Conservation (phyloP, 1,284 basidiomycete species). For the Boletellus sp. region DNA sequence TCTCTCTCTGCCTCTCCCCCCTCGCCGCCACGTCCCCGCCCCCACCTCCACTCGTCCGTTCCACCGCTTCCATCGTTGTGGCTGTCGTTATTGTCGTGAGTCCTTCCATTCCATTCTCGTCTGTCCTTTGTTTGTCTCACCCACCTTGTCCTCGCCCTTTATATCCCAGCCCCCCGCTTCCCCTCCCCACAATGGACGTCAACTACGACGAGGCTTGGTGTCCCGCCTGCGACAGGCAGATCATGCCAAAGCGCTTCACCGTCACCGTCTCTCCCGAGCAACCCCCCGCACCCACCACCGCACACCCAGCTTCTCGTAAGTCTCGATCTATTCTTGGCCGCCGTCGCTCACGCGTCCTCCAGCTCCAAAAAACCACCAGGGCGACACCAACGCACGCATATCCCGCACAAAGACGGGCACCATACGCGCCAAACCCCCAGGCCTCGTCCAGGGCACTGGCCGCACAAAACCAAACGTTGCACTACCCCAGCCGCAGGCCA, state of each 20-base stretch:
- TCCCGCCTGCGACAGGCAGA: constrained; percentile 67
- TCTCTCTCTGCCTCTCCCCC: constrained; percentile 12
- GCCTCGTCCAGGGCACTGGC: constrained; percentile 61
- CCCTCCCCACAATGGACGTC: constrained; percentile 36
- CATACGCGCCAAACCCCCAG: constrained; percentile 40
- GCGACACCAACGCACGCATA: constrained; percentile 17
- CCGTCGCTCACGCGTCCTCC: constrained; percentile 11
- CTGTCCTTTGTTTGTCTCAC: constrained; percentile 23
- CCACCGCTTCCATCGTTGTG: constrained; percentile 1
- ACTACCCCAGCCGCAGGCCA: constrained; percentile 23
- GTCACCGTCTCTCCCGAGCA: constrained; percentile 36
- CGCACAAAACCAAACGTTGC: constrained; percentile 53
- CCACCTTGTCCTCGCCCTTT: constrained; percentile 12
- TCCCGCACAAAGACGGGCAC: constrained; percentile 41
- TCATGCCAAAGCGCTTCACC: constrained; percentile 61
- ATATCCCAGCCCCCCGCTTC: constrained; percentile 2
- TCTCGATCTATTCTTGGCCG: constrained; percentile 24
- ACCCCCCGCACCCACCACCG: constrained; percentile 25
- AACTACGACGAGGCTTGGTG: constrained; percentile 67
- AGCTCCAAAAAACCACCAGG: constrained; percentile 29
- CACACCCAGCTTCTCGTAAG: constrained; percentile 31
- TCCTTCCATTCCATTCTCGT: constrained; percentile 15
- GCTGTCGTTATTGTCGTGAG: constrained; percentile 13
- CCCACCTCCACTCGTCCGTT: not conserved
- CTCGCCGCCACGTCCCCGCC: constrained; percentile 11